Conservation (phyloP, 2,329 filamentous ascomycete species). For the Talaromyces sp. region DNA sequence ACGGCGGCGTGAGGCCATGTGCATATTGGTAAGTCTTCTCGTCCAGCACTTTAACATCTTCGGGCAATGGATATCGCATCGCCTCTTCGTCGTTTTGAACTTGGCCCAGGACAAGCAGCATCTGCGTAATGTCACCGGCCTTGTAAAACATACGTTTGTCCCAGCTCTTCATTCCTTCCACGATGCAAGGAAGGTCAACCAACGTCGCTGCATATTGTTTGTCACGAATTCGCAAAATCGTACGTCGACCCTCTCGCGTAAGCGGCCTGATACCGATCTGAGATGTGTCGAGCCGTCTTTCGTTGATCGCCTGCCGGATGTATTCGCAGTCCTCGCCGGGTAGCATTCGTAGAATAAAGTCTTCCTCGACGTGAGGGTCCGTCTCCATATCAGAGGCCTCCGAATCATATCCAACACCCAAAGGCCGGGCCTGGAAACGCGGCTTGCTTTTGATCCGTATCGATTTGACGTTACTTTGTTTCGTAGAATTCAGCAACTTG, state of each 20-base stretch:
- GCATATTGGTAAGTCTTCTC: constrained; percentile 66
- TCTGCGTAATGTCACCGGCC: constrained; percentile 80
- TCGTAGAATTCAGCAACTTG: constrained; percentile 32
- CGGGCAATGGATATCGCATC: constrained; percentile 60
- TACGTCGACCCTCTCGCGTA: constrained; percentile 61
- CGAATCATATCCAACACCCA: constrained; percentile 91
- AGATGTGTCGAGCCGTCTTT: constrained; percentile 72
- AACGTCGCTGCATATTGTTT: constrained; percentile 70
- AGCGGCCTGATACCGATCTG: constrained; percentile 79
- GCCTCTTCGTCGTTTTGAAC: constrained; percentile 64
- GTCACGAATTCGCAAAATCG: constrained; percentile 63
- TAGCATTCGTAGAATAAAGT: constrained; percentile 82
- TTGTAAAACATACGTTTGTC: constrained; percentile 84
- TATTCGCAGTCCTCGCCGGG: constrained; percentile 83
- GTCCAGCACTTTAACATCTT: constrained; percentile 55
- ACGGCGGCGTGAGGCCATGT: constrained; percentile 80
- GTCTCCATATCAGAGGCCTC: constrained; percentile 85
- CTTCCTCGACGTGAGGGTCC: constrained; percentile 83
- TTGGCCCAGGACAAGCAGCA: constrained; percentile 70
- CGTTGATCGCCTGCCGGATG: constrained; percentile 66
- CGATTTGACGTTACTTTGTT: constrained; percentile 34
- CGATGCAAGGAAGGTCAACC: constrained; percentile 78
- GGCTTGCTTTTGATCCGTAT: constrained; percentile 61
- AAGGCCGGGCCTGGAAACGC: constrained; percentile 61
- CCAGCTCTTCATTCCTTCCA: constrained; percentile 91